Conservation (phyloP, 257 asterid species). For the Ilex asprella region DNA sequence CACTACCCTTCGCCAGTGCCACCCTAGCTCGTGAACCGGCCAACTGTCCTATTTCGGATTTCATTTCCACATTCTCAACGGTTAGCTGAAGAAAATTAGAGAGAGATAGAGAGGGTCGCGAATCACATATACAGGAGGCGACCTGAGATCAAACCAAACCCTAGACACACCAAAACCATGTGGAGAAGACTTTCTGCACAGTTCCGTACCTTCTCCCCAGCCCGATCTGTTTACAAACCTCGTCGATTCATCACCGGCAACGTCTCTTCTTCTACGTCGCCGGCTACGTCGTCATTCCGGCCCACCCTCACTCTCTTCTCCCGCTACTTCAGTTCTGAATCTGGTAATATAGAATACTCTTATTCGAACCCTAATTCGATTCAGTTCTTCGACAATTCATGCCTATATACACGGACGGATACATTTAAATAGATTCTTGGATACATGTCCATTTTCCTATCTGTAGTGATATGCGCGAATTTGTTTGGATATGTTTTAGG, state of each 20-base stretch:
- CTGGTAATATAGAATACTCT: slow-evolving; percentile 35
- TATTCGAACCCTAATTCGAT: slow-evolving; percentile 21
- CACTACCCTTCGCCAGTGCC: neutral
- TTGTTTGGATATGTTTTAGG: neutral
- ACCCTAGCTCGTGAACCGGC: neutral
- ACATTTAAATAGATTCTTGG: neutral
- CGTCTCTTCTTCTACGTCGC: slow-evolving; percentile 18
- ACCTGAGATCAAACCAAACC: slow-evolving; percentile 51
- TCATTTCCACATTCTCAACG: neutral
- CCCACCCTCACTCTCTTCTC: slow-evolving; percentile 33
- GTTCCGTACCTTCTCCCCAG: slow-evolving; percentile 35
- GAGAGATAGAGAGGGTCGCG: neutral
- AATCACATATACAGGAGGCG: slow-evolving; percentile 18
- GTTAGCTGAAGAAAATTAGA: neutral
- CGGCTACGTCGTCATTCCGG: slow-evolving; percentile 15
- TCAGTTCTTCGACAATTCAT: slow-evolving; percentile 2
- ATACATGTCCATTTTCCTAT: neutral
- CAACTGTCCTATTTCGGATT: neutral
- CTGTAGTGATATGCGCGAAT: neutral
- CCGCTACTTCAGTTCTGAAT: slow-evolving; percentile 43
- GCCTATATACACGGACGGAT: neutral
- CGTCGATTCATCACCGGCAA: slow-evolving; percentile 24
- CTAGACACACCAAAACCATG: slow-evolving; percentile 46
- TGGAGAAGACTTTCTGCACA: slow-evolving; percentile 65
- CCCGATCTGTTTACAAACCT: slow-evolving; percentile 48